Base-by-base conservation (phyloP, 306 rosid species). In the Citrullus colocynthis region DNA sequence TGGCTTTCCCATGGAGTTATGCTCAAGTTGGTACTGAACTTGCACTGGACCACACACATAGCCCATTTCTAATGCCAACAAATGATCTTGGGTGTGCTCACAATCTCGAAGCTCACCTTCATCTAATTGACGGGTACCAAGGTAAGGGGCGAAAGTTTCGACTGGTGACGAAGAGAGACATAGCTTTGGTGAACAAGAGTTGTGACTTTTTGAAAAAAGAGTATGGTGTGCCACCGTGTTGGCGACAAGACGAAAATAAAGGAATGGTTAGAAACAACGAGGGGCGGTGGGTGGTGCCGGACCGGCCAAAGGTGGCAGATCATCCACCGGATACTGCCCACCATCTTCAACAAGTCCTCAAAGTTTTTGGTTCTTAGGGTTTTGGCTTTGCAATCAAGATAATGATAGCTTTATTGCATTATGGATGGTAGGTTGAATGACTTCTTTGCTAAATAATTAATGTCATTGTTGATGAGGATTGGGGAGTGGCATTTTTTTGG, bases 191-290 rank as follows among this genome's bases (percentile, higher is more conserved):
- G 18, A 91, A 91, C 61, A 91, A 91, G 85, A 84, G 83, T 6
- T 83, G 90, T 48, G 85, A 89, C 37, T 81, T 91, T 2, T 64
- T 87, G 34, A 58, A 77, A 71, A 32, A 60, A 10, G 87, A 87
- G 16, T 86, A 82, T 4, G 88, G 80, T 0, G 90, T 91, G 18
- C 97, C 92, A 0, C 86, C 92, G 0, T 4, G 80, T 14, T 91
- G 94, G 97, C 60, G 92, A 49, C 94, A 91, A 34, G 97, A 91
- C 4, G 92, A 91, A 86, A 89, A 91, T 28, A 89, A 91, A 52
- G 96, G 94, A 9, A 88, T 91, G 91, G 91, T 89, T 6, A 83
- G 85, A 60, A 77, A 14, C 14, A 2, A 56, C 2, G 94, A 89
- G 3, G 97, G 97, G 0, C 80, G 92, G 18, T 89, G 92, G 97